Base-by-base conservation (phyloP, 129 eudicot species). In the Logfia minima region DNA sequence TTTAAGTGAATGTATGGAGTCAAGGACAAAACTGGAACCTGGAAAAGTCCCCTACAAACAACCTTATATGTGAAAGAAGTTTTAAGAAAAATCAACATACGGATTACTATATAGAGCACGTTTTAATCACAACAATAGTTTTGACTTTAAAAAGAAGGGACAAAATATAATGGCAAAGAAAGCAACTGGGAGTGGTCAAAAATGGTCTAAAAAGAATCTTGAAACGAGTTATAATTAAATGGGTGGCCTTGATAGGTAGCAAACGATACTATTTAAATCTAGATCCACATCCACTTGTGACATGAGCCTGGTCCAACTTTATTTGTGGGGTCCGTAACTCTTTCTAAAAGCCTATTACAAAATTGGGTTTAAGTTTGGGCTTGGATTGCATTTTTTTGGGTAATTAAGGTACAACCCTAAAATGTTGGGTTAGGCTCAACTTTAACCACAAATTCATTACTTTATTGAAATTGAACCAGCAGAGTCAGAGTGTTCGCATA, bases 221-320 rank as follows among this genome's bases (percentile, higher is more conserved):
- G 43, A 77, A 77, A 22, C n/a, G 75, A 68, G 63, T 77, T 37
- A 31, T 48, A 3, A 28, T 55, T 4, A 66, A 73, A 73, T 68
- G 66, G 52, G 74, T 80, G 79, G 62, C 66, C 31, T 72, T 72
- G 28, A 19, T 53, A 73, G 73, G 66, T 77, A 67, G 52, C 68
- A 66, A 45, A 39, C 29, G 48, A 56, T 74, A 34, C 69, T 41
- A 79, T 74, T 74, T 13, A 73, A 66, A 53, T 53, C 22, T 75
- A 39, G 65, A 66, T 74, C 75, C 68, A 73, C 68, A 66, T 74
- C 75, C 68, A 73, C 68, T 72, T 23, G 75, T 52, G 83, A 64
- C 43, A 52, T 72, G 67, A 72, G 67, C 43, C 70, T 43, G 18
- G 16, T 59, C 10, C 59, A n/a, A 58, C 23, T 14, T 19, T 60